phyloP scores from a whole-genome alignment of 345 rosid species.

The Populus simonii region DNA sequence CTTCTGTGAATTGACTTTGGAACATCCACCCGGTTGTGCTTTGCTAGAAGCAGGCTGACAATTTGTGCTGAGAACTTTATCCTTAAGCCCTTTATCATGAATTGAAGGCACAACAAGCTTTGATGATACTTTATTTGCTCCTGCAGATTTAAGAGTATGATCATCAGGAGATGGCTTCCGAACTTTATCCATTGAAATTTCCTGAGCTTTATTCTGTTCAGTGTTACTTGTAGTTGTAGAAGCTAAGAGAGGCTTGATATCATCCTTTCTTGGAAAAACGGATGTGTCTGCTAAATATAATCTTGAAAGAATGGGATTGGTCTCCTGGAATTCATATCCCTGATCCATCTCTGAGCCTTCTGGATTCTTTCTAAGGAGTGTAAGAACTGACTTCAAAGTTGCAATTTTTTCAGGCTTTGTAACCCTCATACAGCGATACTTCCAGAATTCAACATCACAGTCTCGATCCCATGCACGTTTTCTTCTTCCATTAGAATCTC shows the following conservation, averaged over 20 bases:
- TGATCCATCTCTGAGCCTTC: constrained; percentile 35
- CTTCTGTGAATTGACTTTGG: constrained; percentile 33
- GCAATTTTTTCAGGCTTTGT: constrained; percentile 87
- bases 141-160: constrained; percentile 35
- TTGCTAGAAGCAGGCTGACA: constrained; percentile 33
- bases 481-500: constrained; percentile 75
- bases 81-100: constrained; percentile 42
- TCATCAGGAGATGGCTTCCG: constrained; percentile 28
- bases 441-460: constrained; percentile 99
- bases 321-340: constrained; percentile 42
- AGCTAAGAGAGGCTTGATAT: constrained; percentile 73
- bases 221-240: constrained; percentile 35
- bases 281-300: constrained; percentile 95
- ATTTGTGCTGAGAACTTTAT: constrained; percentile 41
- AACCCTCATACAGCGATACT: constrained; percentile 75
- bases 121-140: constrained; percentile 36
- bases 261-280: constrained; percentile 84
- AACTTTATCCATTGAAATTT: constrained; percentile 29
- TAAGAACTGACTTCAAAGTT: constrained; percentile 86
- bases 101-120: constrained; percentile 32
- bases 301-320: constrained; percentile 81
- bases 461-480: constrained; percentile 92
- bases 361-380: constrained; percentile 57
- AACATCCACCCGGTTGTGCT: constrained; percentile 31
- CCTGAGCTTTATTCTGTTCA: constrained; percentile 30